phyloP scores from a whole-genome alignment of 106 monocot species.

The Xerophyta viscosa region DNA sequence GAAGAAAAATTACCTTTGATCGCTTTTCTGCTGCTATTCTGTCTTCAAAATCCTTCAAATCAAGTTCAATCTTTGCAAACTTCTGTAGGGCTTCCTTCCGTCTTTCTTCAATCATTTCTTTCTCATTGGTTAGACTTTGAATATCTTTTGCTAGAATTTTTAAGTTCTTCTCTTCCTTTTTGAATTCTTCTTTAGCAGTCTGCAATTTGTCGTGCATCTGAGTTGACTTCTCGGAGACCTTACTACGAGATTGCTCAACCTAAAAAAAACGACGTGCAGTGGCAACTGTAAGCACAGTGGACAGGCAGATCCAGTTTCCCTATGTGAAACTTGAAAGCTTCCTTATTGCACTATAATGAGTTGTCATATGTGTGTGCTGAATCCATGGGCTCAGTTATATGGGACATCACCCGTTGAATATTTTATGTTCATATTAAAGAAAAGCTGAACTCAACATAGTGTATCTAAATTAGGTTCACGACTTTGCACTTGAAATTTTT shows the following conservation, averaged over 20 bases:
- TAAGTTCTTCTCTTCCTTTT: constrained; percentile 57
- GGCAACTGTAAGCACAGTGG: too few relatives aligned
- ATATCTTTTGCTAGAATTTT: constrained; percentile 67
- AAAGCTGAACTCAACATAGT: too few relatives aligned
- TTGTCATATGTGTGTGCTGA: too few relatives aligned
- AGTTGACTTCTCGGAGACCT: constrained; percentile 67
- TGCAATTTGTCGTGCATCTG: constrained; percentile 55
- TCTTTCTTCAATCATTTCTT: constrained; percentile 47
- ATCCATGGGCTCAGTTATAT: too few relatives aligned
- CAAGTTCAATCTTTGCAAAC: constrained; percentile 79
- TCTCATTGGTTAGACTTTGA: constrained; percentile 69
- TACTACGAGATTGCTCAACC: constrained; percentile 72
- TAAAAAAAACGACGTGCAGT: constrained; percentile 17
- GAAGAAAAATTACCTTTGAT: constrained; percentile 51
- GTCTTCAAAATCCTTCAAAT: constrained; percentile 88
- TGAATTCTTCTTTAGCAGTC: constrained; percentile 58
- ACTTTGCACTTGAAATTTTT: too few relatives aligned
- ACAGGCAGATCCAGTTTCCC: too few relatives aligned
- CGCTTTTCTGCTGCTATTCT: constrained; percentile 51
- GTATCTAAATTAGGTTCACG: too few relatives aligned
- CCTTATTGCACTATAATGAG: too few relatives aligned
- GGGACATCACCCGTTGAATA: too few relatives aligned
- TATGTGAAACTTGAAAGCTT: too few relatives aligned
- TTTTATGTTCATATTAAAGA: too few relatives aligned
- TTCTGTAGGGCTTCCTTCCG: constrained; percentile 63